Percentiles rank a stretch among this genome's conserved stretches.
Evolutionary conservation across 176 grass and related monocot species (phyloP).

Genomic region (Bolboschoenus planiculmis): DNA sequence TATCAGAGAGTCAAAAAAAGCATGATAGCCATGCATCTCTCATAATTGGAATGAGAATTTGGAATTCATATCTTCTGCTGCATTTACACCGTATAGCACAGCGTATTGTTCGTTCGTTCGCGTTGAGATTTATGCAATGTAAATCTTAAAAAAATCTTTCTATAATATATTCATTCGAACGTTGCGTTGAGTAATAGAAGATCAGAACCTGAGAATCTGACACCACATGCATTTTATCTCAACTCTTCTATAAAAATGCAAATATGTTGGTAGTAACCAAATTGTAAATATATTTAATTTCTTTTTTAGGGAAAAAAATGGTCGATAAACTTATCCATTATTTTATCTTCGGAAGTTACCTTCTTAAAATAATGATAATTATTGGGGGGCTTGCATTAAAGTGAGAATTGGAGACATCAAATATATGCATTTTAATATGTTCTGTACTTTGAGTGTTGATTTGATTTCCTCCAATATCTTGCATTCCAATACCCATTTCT

Average conservation of each 20-base stretch:
- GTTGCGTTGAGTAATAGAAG: too few species aligned
- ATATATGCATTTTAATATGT: not conserved
- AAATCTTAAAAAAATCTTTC: too few species aligned
- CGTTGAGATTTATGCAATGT: too few species aligned
- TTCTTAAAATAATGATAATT: not conserved
- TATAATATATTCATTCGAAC: too few species aligned
- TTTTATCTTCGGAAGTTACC: not conserved
- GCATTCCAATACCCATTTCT: not conserved
- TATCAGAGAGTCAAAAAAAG: not conserved
- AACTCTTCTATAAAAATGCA: not conserved
- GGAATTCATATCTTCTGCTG: too few species aligned
- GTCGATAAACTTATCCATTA: not conserved
- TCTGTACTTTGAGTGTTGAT: not conserved
- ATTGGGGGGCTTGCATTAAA: not conserved
- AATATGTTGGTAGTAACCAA: not conserved
- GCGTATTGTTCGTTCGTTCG: too few species aligned
- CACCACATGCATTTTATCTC: not conserved
- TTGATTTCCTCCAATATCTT: conserved; percentile 13
- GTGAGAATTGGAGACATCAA: not conserved
- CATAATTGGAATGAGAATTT: not conserved
- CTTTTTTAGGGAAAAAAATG: not conserved
- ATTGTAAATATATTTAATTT: too few species aligned
- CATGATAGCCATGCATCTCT: not conserved
- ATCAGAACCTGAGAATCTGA: not conserved
- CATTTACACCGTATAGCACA: too few species aligned